These are phyloP conservation scores for Flaveria bidentis DNA, from an alignment of 129 eudicot genomes.

Conservation along the genomic window DNA sequence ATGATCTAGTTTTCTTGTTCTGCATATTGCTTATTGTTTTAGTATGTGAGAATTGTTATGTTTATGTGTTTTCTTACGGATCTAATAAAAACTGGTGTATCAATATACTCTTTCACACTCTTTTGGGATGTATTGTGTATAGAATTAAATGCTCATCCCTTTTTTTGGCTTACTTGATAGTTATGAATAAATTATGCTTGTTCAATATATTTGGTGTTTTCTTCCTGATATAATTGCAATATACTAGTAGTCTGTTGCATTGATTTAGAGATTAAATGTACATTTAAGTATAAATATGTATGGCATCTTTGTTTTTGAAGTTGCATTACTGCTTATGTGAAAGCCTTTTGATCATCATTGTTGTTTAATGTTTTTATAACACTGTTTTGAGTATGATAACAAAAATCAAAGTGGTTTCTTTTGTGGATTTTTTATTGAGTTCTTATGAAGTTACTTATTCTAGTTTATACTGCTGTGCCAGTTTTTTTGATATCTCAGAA, in stretches of 20 bases:
- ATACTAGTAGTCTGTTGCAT: neutral
- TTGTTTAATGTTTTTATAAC: too few relatives aligned
- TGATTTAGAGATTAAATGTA: neutral
- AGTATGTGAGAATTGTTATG: neutral
- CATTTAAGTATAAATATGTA: neutral
- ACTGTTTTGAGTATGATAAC: too few relatives aligned
- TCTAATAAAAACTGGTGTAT: neutral
- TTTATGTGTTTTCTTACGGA: neutral
- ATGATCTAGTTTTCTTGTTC: neutral
- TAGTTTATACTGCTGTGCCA: neutral
- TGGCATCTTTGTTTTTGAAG: too few relatives aligned
- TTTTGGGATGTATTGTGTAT: too few relatives aligned
- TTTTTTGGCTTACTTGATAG: neutral
- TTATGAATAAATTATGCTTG: too few relatives aligned
- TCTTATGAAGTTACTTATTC: neutral
- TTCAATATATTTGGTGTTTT: too few relatives aligned
- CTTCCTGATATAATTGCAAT: neutral
- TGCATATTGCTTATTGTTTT: neutral
- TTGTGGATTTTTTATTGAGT: neutral
- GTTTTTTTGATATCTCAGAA: neutral
- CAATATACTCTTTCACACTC: too few relatives aligned
- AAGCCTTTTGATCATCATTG: too few relatives aligned
- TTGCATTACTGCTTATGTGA: neutral
- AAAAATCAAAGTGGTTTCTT: neutral
- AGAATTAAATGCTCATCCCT: neutral